phyloP scores from a whole-genome alignment of 2,329 filamentous ascomycete genomes.

The Verruconis gallopava region DNA sequence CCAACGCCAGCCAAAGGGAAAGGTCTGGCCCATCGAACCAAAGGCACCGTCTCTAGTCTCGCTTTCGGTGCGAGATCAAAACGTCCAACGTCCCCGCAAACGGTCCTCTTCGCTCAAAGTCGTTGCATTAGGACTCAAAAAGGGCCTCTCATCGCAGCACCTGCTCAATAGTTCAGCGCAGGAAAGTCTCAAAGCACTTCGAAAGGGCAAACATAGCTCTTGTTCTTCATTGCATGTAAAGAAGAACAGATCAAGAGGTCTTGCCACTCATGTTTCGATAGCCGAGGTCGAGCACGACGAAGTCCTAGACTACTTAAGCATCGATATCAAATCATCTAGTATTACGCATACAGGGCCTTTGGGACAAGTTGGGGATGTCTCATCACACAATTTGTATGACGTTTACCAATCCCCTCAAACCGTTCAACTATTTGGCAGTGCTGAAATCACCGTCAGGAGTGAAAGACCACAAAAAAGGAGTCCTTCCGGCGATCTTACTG shows the following conservation, averaged over 20 bases:
- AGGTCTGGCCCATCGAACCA: not conserved
- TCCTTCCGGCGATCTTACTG: not conserved
- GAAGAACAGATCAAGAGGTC: not conserved
- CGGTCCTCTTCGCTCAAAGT: conserved; percentile 6
- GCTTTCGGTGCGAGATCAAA: conserved; percentile 6
- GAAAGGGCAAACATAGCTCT: not conserved
- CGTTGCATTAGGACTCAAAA: not conserved
- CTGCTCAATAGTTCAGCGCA: not conserved
- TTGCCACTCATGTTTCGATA: no score
- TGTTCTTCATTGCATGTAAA: not conserved
- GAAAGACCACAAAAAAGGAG: no score
- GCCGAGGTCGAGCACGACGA: no score
- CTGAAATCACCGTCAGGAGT: no score
- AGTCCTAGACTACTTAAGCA: no score
- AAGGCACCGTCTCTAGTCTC: conserved; percentile 13
- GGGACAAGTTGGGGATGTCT: no score
- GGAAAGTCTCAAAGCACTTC: not conserved
- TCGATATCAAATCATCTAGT: no score
- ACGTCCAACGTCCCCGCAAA: conserved; percentile 3
- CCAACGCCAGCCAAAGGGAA: conserved; percentile 11
- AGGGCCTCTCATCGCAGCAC: not conserved
- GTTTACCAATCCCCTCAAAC: no score
- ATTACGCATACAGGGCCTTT: no score
- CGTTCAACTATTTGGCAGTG: no score
- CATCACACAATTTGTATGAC: no score